Conservation (phyloP, 2,329 filamentous ascomycete species). For the Cryphonectria japonica region DNA sequence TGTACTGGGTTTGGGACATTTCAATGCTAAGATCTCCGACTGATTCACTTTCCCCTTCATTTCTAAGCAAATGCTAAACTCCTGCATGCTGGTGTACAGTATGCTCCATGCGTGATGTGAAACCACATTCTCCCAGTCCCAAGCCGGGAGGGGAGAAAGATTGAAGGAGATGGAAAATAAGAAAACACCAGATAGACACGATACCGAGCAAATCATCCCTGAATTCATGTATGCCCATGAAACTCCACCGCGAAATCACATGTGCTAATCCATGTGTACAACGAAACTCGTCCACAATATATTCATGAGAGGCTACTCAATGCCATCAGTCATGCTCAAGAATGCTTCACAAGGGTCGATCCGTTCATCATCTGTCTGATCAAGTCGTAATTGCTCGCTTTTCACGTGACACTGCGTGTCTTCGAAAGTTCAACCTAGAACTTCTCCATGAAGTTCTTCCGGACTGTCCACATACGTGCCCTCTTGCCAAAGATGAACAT, state of each 20-base stretch:
- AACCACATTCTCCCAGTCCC: too few relatives aligned
- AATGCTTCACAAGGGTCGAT: neutral
- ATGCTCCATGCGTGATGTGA: too few relatives aligned
- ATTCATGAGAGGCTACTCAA: neutral
- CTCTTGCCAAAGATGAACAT: constrained; percentile 96
- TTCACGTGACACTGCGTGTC: neutral
- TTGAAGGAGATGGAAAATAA: too few relatives aligned
- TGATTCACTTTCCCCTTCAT: too few relatives aligned
- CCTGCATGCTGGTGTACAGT: too few relatives aligned
- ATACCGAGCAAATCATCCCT: neutral
- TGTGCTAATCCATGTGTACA: neutral
- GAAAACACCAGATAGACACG: neutral
- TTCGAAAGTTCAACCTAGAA: constrained; percentile 33
- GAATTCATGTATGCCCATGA: neutral
- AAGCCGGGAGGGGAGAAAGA: too few relatives aligned
- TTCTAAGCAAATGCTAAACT: too few relatives aligned
- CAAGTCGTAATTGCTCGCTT: neutral
- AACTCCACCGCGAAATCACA: neutral
- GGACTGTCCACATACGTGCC: constrained; percentile 90
- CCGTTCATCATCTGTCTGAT: neutral
- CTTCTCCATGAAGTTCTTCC: constrained; percentile 84
- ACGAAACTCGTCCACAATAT: neutral
- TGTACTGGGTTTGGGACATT: too few relatives aligned
- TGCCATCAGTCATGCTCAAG: neutral
- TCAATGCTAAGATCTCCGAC: too few relatives aligned